Percentiles rank a stretch among this genome's conserved stretches.
phyloP scores from a whole-genome alignment of 2,329 filamentous ascomycete genomes.

The Beauveria brongniartii region DNA sequence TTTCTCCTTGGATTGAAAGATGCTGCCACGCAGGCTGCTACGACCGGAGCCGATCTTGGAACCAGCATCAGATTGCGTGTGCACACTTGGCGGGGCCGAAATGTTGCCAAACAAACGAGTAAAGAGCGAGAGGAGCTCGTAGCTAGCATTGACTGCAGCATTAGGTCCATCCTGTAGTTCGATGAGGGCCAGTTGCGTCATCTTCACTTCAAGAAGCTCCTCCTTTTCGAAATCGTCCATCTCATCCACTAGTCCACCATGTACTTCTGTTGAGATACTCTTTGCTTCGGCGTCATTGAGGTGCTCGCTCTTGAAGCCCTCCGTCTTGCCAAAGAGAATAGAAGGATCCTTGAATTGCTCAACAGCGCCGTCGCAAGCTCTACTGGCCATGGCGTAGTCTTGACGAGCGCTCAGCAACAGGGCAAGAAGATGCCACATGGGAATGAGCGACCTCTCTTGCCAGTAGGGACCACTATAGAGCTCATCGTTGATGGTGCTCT shows the following conservation, averaged over 20 bases:
- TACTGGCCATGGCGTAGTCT: slow-evolving; percentile 71
- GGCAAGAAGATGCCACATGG: slow-evolving; percentile 85
- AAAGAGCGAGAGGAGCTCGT: slow-evolving; percentile 78
- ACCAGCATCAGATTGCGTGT: slow-evolving; percentile 43
- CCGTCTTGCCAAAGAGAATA: slow-evolving; percentile 58
- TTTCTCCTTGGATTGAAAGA: slow-evolving; percentile 57
- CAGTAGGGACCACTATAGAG: slow-evolving; percentile 42
- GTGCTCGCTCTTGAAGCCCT: slow-evolving; percentile 56
- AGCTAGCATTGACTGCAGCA: slow-evolving; percentile 78
- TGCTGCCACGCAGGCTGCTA: slow-evolving; percentile 62
- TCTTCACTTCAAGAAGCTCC: slow-evolving; percentile 84
- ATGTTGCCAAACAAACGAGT: slow-evolving; percentile 63
- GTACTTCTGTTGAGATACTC: slow-evolving; percentile 16
- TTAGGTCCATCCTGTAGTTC: slow-evolving; percentile 79
- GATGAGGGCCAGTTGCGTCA: slow-evolving; percentile 80
- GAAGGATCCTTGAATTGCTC: slow-evolving; percentile 74
- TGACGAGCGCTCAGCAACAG: slow-evolving; percentile 79
- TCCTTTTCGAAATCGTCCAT: slow-evolving; percentile 82
- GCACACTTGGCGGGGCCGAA: slow-evolving; percentile 36
- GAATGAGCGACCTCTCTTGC: slow-evolving; percentile 60
- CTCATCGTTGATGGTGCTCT: slow-evolving; percentile 33
- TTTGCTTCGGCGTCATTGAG: slow-evolving; percentile 46
- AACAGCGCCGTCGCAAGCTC: slow-evolving; percentile 82
- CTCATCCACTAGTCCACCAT: slow-evolving; percentile 57
- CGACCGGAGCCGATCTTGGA: slow-evolving; percentile 67